Conservation (phyloP, 2,329 filamentous ascomycete genomes). For the Xylariaceae sp. region DNA sequence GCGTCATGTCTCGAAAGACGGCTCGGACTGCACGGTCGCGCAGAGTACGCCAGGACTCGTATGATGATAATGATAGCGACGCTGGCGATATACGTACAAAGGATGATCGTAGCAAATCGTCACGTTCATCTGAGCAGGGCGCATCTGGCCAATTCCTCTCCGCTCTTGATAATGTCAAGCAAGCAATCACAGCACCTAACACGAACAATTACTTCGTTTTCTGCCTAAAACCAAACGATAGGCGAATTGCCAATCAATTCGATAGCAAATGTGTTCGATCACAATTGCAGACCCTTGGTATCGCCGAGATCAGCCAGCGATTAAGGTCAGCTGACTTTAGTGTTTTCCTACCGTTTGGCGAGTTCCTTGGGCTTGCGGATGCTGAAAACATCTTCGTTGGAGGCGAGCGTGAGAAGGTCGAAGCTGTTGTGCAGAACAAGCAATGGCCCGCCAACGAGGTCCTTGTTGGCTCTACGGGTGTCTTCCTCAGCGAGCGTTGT, state of each 20-base stretch:
- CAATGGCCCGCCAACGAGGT: constrained; percentile 92
- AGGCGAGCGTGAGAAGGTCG: constrained; percentile 86
- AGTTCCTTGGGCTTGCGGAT: constrained; percentile 87
- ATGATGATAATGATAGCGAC: constrained; percentile 51
- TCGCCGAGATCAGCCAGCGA: constrained; percentile 93
- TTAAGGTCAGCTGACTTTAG: constrained; percentile 93
- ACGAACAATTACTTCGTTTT: constrained; percentile 96
- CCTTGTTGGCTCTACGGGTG: constrained; percentile 81
- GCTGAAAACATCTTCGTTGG: constrained; percentile 82
- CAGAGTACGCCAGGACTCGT: constrained; percentile 37
- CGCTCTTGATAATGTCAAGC: constrained; percentile 84
- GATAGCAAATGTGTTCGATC: constrained; percentile 97
- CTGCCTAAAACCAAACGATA: constrained; percentile 94
- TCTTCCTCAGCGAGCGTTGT: constrained; percentile 92
- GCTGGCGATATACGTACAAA: constrained; percentile 33
- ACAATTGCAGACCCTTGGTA: constrained; percentile 91
- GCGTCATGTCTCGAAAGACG: constrained; percentile 79
- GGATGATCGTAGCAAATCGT: constrained; percentile 36
- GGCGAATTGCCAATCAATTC: constrained; percentile 96
- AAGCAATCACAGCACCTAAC: constrained; percentile 74
- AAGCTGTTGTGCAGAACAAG: constrained; percentile 86
- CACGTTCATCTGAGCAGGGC: constrained; percentile 65
- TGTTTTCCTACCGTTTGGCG: constrained; percentile 89
- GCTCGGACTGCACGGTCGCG: constrained; percentile 36
- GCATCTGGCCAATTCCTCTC: constrained; percentile 89